Evolutionary conservation across 1,284 basidiomycete species (phyloP).

Genomic region (Anthracocystis panici-leucophaei): DNA sequence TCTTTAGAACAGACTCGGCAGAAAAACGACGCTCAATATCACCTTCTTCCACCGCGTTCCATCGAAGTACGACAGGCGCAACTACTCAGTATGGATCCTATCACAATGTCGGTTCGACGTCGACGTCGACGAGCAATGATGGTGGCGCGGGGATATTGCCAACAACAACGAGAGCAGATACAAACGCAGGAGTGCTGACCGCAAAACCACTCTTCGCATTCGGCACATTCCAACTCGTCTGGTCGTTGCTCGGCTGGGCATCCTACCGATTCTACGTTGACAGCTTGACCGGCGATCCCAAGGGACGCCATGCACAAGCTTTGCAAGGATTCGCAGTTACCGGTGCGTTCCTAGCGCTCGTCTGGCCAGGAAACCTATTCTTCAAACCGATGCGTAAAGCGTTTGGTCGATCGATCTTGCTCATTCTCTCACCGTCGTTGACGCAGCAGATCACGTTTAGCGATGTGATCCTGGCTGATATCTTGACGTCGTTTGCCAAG

Average conservation of each 20-base stretch:
- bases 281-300: slow-evolving; percentile 42
- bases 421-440: slow-evolving; percentile 79
- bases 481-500: slow-evolving; percentile 95
- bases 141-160: slow-evolving; percentile 16
- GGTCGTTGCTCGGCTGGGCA: slow-evolving; percentile 60
- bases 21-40: slow-evolving; percentile 31
- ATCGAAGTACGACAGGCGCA: slow-evolving; percentile 21
- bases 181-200: neutral
- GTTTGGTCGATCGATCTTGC: slow-evolving; percentile 71
- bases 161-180: slow-evolving; percentile 12
- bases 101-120: slow-evolving; percentile 21
- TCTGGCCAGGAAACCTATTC: slow-evolving; percentile 62
- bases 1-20: slow-evolving; percentile 18
- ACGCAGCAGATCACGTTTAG: slow-evolving; percentile 82
- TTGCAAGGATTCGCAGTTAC: slow-evolving; percentile 59
- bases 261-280: slow-evolving; percentile 61
- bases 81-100: slow-evolving; percentile 33
- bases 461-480: slow-evolving; percentile 93
- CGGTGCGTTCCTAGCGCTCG: slow-evolving; percentile 35
- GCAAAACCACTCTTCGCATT: slow-evolving; percentile 37
- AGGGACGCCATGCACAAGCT: slow-evolving; percentile 60
- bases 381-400: slow-evolving; percentile 42
- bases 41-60: neutral
- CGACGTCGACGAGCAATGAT: slow-evolving; percentile 9
- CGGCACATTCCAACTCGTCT: slow-evolving; percentile 40